Base-by-base conservation (phyloP, 768 basidiomycete species). In the Russula vinacea region DNA sequence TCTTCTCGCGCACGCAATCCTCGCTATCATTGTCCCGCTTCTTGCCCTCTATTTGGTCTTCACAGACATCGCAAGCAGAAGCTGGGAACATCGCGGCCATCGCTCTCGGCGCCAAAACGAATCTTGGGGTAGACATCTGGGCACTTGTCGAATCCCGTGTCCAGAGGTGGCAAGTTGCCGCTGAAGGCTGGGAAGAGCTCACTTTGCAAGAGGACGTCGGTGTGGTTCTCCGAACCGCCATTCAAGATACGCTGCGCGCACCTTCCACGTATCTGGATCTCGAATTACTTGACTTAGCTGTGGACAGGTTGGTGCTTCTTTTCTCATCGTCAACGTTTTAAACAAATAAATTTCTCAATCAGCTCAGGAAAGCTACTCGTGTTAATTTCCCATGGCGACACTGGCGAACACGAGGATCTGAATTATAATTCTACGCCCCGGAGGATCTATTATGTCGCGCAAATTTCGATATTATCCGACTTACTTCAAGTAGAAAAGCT, bases 111-210 rank as follows among this genome's bases (percentile, higher is more conserved):
- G 70, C 75, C 2, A 69, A 73, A 58, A 79, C 79, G 22, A 67
- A 77, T 22, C 77, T 80, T 19, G 83, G 83, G 14, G 74, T 78
- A 64, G 81, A 86, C 53, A 72, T 92, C 14, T 92, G 88, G 86
- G 83, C 81, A 13, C 75, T 90, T 44, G 82, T 87, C 3, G 86
- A 88, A 57, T 85, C 82, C 19, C 78, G 83, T 17, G 71, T 92
- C 39, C 89, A 90, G 70, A 82, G 79, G 63, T 93, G 90, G 90
- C 82, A 78, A 35, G 78, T 88, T 76, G 81, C 81, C 53, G 67
- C 79, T 10, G 88, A 86, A 70, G 87, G 86, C 39, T 88, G 85
- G 84, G 89, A 91, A 70, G 84, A 88, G 62, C 70, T 88, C 32
- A 69, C 80, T 2, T 62, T 80, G 40, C 87, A 90, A 66, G 74